Base-by-base conservation (phyloP, 2,329 filamentous ascomycete species). In the Ploettnerulaceae sp. region DNA sequence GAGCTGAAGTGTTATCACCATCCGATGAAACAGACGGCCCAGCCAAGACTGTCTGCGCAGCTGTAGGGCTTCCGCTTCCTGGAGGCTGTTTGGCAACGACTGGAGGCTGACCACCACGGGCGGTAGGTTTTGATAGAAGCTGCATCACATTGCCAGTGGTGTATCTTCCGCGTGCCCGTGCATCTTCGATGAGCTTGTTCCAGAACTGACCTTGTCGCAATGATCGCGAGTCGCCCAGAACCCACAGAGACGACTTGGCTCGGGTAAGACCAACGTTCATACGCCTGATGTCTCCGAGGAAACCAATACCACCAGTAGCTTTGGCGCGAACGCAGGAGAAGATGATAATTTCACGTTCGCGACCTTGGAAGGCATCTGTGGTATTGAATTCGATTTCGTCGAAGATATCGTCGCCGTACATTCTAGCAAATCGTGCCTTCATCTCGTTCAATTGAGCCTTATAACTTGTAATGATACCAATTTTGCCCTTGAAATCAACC, bases 181-280 rank as follows among this genome's bases (percentile, higher is more conserved):
- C 86, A 67, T 98, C 86, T 25, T 85, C 77, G 43, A 98, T 88
- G 33, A 98, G 75, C 54, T 83, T 84, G 52, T 77, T 81, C 93
- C 94, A 98, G 67, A 89, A 96, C 61, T 93, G 81, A 50, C 93
- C 93, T 62, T 94, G 86, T 18, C 84, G 73, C 42, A 98, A 75
- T 25, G 90, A 89, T 47, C 84, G 77, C 0, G 93, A 93, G 66
- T 97, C 94, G 56, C 93, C 93, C 20, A 98, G 76, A 48, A 98
- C 91, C 87, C 91, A 98, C 7, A 98, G 76, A 25, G 91, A 96
- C 7, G 88, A 95, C 67, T 95, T 96, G 4, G 93, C 94, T 73
- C 93, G 85, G 17, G 93, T 98, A 50, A 98, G 74, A 70, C 93
- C 93, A 61, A 98, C 93, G 67, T 98, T 98, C 94, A 98, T 97